Percentiles rank a stretch among this genome's conserved stretches.
These are phyloP conservation scores for Solanum sejunctum DNA, from an alignment of 257 asterid genomes.

Conservation along the genomic window DNA sequence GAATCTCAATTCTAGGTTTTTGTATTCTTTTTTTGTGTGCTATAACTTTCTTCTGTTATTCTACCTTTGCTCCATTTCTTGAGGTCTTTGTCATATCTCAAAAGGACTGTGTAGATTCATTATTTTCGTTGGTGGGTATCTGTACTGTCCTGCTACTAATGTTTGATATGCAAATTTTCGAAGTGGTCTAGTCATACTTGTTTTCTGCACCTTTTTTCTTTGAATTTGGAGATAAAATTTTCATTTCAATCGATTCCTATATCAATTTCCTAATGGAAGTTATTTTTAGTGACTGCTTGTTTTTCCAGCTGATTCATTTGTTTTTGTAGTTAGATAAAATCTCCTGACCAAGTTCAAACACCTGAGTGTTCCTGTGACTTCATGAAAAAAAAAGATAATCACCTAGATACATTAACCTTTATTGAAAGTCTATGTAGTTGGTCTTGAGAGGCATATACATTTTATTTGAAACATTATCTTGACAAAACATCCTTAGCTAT, in stretches of 20 bases:
- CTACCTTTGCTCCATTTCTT: constrained; percentile 6
- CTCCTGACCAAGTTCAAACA: neutral
- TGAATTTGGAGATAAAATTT: neutral
- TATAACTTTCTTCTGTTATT: neutral
- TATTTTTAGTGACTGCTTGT: neutral
- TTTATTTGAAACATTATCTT: neutral
- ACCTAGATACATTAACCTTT: neutral
- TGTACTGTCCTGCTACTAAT: neutral
- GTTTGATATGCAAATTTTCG: neutral
- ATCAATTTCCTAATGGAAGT: neutral
- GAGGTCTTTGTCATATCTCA: constrained; percentile 94
- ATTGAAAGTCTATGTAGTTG: neutral
- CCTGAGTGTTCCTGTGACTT: neutral
- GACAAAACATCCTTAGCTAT: neutral
- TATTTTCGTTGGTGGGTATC: constrained; percentile 73
- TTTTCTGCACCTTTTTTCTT: neutral
- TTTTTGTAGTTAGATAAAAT: neutral
- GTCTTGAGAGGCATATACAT: neutral
- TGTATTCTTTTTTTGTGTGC: neutral
- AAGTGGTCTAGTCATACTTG: neutral
- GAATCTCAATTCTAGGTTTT: neutral
- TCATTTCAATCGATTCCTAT: neutral
- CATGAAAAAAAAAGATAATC: neutral
- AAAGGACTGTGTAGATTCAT: constrained; percentile 75
- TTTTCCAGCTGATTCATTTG: neutral